Percentiles rank a stretch among this genome's conserved stretches.
These are phyloP conservation scores for Beauveria australis DNA, from an alignment of 2,329 filamentous ascomycete genomes.

Conservation along the genomic window DNA sequence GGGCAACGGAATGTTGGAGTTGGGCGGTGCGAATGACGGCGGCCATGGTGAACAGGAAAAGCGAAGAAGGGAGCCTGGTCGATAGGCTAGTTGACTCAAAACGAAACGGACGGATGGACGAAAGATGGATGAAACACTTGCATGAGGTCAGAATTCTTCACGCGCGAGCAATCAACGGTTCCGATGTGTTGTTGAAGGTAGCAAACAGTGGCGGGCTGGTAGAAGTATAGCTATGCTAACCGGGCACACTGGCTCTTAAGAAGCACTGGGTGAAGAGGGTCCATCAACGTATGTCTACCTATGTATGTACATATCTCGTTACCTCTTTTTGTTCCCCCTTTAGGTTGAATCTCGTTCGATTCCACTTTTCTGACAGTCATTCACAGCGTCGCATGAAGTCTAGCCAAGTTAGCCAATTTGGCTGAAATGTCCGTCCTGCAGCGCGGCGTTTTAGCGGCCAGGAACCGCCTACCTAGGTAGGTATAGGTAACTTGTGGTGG, in stretches of 20 bases:
- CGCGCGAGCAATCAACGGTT: not conserved
- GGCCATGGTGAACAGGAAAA: no score
- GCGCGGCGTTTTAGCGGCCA: not conserved
- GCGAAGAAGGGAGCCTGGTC: not conserved
- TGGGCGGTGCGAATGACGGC: not conserved
- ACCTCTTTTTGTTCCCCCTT: not conserved
- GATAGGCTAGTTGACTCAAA: not conserved
- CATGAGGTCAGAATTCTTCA: not conserved
- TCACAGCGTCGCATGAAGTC: not conserved
- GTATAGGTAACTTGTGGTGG: not conserved
- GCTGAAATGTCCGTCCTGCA: conserved; percentile 6
- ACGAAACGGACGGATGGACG: not conserved
- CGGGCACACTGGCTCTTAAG: no score
- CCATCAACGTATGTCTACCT: no score
- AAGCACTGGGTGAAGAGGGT: not conserved
- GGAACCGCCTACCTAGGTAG: not conserved
- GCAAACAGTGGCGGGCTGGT: not conserved
- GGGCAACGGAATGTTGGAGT: not conserved
- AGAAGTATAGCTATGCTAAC: not conserved
- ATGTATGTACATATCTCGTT: not conserved
- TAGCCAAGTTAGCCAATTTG: not conserved
- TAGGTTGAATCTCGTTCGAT: not conserved
- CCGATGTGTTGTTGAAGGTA: not conserved
- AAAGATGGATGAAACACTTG: not conserved
- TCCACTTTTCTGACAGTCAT: not conserved